These are phyloP conservation scores for Penicillium samsonianum DNA, from an alignment of 495 filamentous ascomycete genomes.

Conservation along the genomic window DNA sequence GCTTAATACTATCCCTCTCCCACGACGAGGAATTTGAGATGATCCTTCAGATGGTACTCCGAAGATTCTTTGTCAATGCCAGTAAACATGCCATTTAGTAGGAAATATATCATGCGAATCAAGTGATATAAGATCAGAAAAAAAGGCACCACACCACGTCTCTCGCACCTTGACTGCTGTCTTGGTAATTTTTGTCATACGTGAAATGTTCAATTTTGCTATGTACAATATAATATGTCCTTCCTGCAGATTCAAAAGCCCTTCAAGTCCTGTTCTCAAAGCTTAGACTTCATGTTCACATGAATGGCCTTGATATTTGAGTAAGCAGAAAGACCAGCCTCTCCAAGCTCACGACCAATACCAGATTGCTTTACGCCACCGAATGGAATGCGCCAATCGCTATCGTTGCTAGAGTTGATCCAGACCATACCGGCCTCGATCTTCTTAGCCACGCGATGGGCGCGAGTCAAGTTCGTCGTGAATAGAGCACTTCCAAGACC, in stretches of 20 bases:
- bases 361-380: constrained; percentile 93
- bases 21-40: too few species aligned
- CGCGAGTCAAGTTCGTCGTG: constrained; percentile 46
- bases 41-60: too few species aligned
- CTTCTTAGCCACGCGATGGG: constrained; percentile 49
- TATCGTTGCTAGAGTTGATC: constrained; percentile 68
- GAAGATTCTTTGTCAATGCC: too few species aligned
- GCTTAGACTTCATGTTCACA: constrained; percentile 57
- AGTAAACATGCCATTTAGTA: too few species aligned
- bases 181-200: not conserved
- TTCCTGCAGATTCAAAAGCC: not conserved
- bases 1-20: too few species aligned
- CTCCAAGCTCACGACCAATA: constrained; percentile 82
- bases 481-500: constrained; percentile 55
- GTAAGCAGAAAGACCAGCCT: constrained; percentile 79
- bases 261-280: constrained; percentile 9
- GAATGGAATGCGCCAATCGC: constrained; percentile 73
- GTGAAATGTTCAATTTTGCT: not conserved
- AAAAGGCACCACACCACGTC: too few species aligned
- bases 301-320: constrained; percentile 73
- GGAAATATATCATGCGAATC: too few species aligned
- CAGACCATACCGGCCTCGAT: constrained; percentile 57
- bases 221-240: constrained; percentile 1
- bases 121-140: too few species aligned
- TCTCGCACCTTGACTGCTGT: too few species aligned